Conservation (phyloP, 1,139 yeast species). For the Wickerhamomyces sp. region DNA sequence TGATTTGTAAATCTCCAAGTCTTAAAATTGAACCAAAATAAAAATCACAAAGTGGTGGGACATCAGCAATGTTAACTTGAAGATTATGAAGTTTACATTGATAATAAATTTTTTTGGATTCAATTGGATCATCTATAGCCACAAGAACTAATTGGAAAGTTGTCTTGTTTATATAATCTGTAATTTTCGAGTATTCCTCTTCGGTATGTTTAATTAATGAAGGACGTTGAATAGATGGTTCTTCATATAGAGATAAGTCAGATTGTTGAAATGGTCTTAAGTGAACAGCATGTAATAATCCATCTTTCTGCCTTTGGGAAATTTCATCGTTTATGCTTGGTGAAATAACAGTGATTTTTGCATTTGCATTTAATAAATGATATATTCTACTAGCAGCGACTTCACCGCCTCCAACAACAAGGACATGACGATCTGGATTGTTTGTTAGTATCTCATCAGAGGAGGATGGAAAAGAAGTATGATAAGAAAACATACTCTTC, state of each 20-base stretch:
- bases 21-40: conserved; percentile 80
- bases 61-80: conserved; percentile 82
- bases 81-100: conserved; percentile 50
- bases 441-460: too few relatives aligned
- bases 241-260: conserved; percentile 49
- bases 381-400: conserved; percentile 71
- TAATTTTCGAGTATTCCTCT: conserved; percentile 33
- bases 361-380: conserved; percentile 65
- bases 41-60: conserved; percentile 78
- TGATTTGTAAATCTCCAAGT: conserved; percentile 72
- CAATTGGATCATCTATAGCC: conserved; percentile 68
- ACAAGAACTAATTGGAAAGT: conserved; percentile 65
- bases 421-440: conserved; percentile 39
- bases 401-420: conserved; percentile 79
- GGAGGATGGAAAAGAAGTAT: too few relatives aligned
- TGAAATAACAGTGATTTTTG: conserved; percentile 63
- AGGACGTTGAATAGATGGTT: conserved; percentile 12
- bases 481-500: too few relatives aligned
- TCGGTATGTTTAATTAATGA: conserved; percentile 14
- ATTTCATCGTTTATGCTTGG: conserved; percentile 46
- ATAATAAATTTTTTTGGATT: conserved; percentile 51
- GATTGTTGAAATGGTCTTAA: conserved; percentile 37
- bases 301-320: conserved; percentile 32
- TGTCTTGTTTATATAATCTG: conserved; percentile 31
- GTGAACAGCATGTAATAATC: conserved; percentile 39